Evolutionary conservation across 2,329 filamentous ascomycete species (phyloP).

Genomic region (Macrophomina phaseolina): DNA sequence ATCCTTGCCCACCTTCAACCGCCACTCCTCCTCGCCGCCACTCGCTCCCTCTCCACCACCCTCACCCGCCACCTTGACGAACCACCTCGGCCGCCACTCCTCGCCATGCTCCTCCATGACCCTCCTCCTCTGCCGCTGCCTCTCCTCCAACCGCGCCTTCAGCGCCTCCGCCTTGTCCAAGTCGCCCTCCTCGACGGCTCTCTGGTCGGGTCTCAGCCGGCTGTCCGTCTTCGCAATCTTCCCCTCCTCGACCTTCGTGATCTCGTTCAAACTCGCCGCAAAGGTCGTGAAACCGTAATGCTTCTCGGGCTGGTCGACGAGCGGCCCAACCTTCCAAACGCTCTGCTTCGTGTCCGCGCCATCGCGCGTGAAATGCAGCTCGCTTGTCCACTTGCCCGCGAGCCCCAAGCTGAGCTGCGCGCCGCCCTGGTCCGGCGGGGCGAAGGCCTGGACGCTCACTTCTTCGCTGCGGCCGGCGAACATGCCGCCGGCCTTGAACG

Average conservation of each 20-base stretch:
- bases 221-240: constrained; percentile 82
- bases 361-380: constrained; percentile 69
- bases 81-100: constrained; percentile 80
- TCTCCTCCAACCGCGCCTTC: constrained; percentile 85
- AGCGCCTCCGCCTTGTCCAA: constrained; percentile 82
- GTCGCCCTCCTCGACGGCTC: constrained; percentile 79
- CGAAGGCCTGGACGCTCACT: constrained; percentile 74
- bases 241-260: constrained; percentile 77
- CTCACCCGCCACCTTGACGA: constrained; percentile 65
- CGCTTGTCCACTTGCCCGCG: constrained; percentile 82
- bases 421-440: constrained; percentile 63
- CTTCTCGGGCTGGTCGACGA: constrained; percentile 79
- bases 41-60: constrained; percentile 38
- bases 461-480: constrained; percentile 95
- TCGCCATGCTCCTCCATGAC: constrained; percentile 78
- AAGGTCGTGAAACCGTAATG: constrained; percentile 90
- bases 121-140: constrained; percentile 75
- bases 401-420: constrained; percentile 70
- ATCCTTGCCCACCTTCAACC: constrained; percentile 78
- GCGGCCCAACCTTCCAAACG: constrained; percentile 77
- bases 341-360: constrained; percentile 66
- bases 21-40: constrained; percentile 56
- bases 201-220: constrained; percentile 84
- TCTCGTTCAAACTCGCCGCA: constrained; percentile 84
- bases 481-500: constrained; percentile 96